Percentiles rank a stretch among this genome's conserved stretches.
Evolutionary conservation across 192 early-diverging fungal species (phyloP).

Genomic region (Backusella parvicylindrica): DNA sequence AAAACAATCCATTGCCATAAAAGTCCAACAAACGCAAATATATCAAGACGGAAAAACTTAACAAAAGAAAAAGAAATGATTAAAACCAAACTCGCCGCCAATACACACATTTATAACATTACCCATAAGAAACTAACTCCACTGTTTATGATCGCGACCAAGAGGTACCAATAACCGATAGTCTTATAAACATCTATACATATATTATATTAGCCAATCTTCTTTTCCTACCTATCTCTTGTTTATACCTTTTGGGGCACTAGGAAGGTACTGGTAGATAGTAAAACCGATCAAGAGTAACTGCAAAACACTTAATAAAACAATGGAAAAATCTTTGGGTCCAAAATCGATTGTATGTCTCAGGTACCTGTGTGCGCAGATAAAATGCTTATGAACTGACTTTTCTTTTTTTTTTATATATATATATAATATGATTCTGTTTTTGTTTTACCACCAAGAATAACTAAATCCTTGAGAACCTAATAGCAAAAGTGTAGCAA

Average conservation of each 20-base stretch:
- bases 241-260: constrained; percentile 30
- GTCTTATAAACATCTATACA: constrained; percentile 21
- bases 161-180: constrained; percentile 31
- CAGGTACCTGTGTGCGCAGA: neutral
- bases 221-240: neutral
- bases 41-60: constrained; percentile 19
- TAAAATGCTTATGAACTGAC: neutral
- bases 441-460: constrained; percentile 10
- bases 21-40: constrained; percentile 20
- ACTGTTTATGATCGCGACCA: constrained; percentile 13
- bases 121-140: constrained; percentile 20
- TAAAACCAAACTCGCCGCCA: neutral
- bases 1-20: constrained; percentile 25
- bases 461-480: constrained; percentile 5
- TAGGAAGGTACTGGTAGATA: constrained; percentile 31
- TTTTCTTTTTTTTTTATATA: neutral
- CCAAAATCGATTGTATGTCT: neutral
- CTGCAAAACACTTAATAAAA: constrained; percentile 19
- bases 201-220: neutral
- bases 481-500: neutral
- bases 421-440: too few relatives aligned
- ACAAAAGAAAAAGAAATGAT: neutral
- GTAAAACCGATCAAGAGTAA: constrained; percentile 27
- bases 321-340: constrained; percentile 16
- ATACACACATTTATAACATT: too few relatives aligned